phyloP scores from a whole-genome alignment of 495 filamentous ascomycete species.

The Penicillium arizonense region DNA sequence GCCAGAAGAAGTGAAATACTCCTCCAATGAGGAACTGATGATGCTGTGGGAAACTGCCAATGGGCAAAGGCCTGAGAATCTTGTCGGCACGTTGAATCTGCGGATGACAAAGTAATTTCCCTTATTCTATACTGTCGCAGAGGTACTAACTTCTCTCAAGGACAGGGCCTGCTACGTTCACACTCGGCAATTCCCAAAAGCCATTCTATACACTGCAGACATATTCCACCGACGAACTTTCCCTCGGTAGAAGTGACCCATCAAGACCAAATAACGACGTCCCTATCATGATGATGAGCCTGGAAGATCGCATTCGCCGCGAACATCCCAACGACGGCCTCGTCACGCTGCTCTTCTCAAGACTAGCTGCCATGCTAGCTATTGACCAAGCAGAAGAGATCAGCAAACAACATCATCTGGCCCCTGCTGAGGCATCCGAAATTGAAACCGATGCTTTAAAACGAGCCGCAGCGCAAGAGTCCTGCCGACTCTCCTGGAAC shows the following conservation, averaged over 20 bases:
- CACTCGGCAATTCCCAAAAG: slow-evolving; percentile 35
- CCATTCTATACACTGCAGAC: slow-evolving; percentile 49
- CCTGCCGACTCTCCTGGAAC: slow-evolving; percentile 70
- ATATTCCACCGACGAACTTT: slow-evolving; percentile 38
- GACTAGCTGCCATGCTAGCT: slow-evolving; percentile 66
- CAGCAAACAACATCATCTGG: slow-evolving; percentile 39
- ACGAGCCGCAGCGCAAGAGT: slow-evolving; percentile 67
- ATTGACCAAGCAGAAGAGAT: slow-evolving; percentile 58
- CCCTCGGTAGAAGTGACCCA: slow-evolving; percentile 40
- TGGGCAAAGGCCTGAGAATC: slow-evolving; percentile 43
- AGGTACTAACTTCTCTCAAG: slow-evolving; percentile 25
- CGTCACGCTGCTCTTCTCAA: slow-evolving; percentile 71
- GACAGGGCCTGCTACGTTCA: slow-evolving; percentile 35
- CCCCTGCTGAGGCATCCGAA: slow-evolving; percentile 39
- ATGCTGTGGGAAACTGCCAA: slow-evolving; percentile 55
- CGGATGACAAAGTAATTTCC: slow-evolving; percentile 42
- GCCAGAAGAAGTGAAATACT: slow-evolving; percentile 33
- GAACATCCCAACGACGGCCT: slow-evolving; percentile 65
- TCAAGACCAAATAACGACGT: slow-evolving; percentile 34
- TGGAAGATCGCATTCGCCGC: slow-evolving; percentile 57
- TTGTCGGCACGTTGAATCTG: slow-evolving; percentile 42
- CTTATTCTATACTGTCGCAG: background rate
- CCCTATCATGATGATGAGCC: slow-evolving; percentile 55
- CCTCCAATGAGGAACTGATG: slow-evolving; percentile 44
- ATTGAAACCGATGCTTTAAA: slow-evolving; percentile 58